phyloP scores from a whole-genome alignment of 495 filamentous ascomycete genomes.

The Tuber umbilicatum region DNA sequence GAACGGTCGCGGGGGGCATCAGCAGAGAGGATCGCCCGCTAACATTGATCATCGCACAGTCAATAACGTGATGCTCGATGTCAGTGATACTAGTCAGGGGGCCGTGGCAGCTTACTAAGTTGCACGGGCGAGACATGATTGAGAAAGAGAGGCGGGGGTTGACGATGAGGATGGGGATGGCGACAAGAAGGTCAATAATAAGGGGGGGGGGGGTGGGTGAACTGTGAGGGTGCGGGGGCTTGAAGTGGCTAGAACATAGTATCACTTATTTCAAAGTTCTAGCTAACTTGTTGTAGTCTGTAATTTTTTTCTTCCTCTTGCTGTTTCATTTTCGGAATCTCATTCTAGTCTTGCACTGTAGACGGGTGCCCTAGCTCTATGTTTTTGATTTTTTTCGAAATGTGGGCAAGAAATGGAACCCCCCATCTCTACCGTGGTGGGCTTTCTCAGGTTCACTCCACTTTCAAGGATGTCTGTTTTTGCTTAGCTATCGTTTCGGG shows the following conservation, averaged over 20 bases:
- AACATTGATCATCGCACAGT: background rate
- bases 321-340: background rate
- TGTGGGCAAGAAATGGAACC: background rate
- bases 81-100: background rate
- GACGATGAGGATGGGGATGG: background rate
- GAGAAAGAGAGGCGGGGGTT: background rate
- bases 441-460: background rate
- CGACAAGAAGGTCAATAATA: background rate
- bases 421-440: background rate
- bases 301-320: background rate
- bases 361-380: background rate
- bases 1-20: background rate
- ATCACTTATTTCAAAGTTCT: conserved; percentile 2
- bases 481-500: background rate
- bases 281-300: background rate
- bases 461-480: background rate
- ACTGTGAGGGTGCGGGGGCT: conserved; percentile 1
- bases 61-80: conserved; percentile 1
- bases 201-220: background rate
- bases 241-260: conserved; percentile 5
- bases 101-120: background rate
- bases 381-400: background rate
- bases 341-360: background rate
- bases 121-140: background rate
- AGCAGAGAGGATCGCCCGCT: background rate